These are phyloP conservation scores for Ormosia emarginata DNA, from an alignment of 306 rosid genomes.

Conservation along the genomic window DNA sequence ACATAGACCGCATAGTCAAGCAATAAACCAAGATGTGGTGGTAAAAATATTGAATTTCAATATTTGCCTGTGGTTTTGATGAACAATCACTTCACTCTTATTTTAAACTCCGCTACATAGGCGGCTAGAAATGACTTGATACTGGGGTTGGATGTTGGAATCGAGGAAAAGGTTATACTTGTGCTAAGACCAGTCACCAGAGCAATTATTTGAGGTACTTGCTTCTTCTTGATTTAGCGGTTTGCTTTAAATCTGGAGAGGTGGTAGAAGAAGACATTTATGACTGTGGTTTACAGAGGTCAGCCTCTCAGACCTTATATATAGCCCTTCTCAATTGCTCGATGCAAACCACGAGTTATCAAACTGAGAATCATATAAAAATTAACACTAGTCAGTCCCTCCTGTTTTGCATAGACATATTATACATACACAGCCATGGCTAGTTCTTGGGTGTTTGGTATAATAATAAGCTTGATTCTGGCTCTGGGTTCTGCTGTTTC, in stretches of 20 bases:
- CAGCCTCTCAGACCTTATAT: slow-evolving; percentile 10
- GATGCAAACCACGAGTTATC: background rate
- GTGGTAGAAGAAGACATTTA: slow-evolving; percentile 46
- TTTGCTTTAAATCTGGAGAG: slow-evolving; percentile 40
- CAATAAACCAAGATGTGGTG: background rate
- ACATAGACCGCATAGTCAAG: background rate
- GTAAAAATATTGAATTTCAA: background rate
- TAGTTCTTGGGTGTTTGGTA: background rate
- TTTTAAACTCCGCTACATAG: slow-evolving; percentile 18
- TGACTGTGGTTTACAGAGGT: slow-evolving; percentile 8
- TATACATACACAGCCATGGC: slow-evolving; percentile 7
- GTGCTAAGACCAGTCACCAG: background rate
- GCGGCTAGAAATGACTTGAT: slow-evolving; percentile 35
- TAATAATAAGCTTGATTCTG: slow-evolving; percentile 14
- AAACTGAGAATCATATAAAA: background rate
- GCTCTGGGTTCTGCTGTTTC: background rate
- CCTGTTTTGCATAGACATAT: background rate
- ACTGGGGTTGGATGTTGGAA: slow-evolving; percentile 12
- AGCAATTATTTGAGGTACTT: slow-evolving; percentile 26
- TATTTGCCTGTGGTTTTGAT: background rate
- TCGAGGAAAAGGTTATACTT: background rate
- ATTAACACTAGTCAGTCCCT: background rate
- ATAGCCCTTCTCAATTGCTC: slow-evolving; percentile 5
- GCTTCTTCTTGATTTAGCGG: slow-evolving; percentile 37
- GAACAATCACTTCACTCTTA: background rate